Base-by-base conservation (phyloP, 495 filamentous ascomycete genomes). In the Xylaria curta region DNA sequence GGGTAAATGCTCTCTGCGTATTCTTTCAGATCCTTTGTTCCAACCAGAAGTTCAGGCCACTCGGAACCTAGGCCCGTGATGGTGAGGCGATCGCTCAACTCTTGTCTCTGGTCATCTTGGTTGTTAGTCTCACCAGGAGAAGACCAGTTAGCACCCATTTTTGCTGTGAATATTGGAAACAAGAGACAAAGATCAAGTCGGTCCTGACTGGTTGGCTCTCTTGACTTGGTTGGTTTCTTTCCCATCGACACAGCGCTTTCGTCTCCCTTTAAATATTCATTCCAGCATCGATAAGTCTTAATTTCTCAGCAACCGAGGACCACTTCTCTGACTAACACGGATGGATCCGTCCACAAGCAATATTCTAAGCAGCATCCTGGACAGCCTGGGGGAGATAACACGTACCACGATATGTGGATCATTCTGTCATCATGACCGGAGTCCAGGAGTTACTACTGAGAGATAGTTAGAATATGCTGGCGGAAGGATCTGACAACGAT, bases 1-100 rank as follows among this genome's bases (percentile, higher is more conserved):
- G 66, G 66, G 42, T 69, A 69, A 24, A 69, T 59, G 13, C 56
- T 69, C 24, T 69, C 66, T 6, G 54, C 66, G 26, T 69, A 69
- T 10, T 69, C 66, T 6, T n/a, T 38, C 24, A 69, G 66, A 1
- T 69, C 3, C 12, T 60, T 12, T 13, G 66, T 24, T 12, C 66
- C 49, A 26, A 69, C 66, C 9, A 59, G 53, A 36, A 61, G 53
- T 6, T 61, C 54, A 10, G 66, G 66, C 66, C 66, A 69, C 13
- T 36, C 66, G 10, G 53, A 59, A 33, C 66, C 66, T 8, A 69
- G 26, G n/a, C 66, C 66, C 21, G 66, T 60, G 53, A 69, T 69
- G 7, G 66, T 69, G 17, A 69, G 66, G 53, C 56, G 66, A 21
- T 69, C 66, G 4, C 56, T 49, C 1, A 60, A 1, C 17, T 69